Evolutionary conservation across 2,329 filamentous ascomycete genomes (phyloP).

Genomic region (Corniculantispora saksenae): DNA sequence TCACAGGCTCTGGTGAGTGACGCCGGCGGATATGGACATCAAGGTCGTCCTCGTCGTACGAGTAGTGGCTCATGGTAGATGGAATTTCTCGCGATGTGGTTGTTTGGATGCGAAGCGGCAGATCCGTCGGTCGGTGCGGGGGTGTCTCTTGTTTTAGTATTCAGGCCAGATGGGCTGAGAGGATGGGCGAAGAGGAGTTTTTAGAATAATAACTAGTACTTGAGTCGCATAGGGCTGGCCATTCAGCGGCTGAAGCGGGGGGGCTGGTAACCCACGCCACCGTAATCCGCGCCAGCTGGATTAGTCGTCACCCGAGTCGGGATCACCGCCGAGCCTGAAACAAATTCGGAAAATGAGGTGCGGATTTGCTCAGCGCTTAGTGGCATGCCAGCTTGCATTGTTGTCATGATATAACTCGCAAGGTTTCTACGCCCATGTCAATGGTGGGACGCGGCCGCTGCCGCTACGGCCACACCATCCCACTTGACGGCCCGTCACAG

Average conservation of each 20-base stretch:
- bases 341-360: not conserved
- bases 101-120: not conserved
- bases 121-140: not conserved
- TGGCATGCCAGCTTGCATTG: not conserved
- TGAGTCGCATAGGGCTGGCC: conserved; percentile 11
- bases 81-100: not conserved
- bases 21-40: conserved; percentile 51
- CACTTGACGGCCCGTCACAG: not conserved
- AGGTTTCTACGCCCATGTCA: not conserved
- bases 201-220: not conserved
- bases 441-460: not conserved
- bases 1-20: conserved; percentile 42
- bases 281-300: conserved; percentile 10
- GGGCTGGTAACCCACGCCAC: conserved; percentile 4
- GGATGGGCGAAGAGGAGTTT: conserved; percentile 1
- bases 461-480: conserved; percentile 6
- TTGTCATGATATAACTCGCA: not conserved
- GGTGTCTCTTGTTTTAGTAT: not conserved
- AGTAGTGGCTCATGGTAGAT: conserved; percentile 41
- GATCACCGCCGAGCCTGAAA: not conserved
- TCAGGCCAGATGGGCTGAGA: conserved; percentile 3
- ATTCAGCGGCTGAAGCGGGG: conserved; percentile 18
- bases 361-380: not conserved
- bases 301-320: not conserved
- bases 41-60: conserved; percentile 56